Conservation (phyloP, 2,329 filamentous ascomycete species). For the Trichophaea hybrida region DNA sequence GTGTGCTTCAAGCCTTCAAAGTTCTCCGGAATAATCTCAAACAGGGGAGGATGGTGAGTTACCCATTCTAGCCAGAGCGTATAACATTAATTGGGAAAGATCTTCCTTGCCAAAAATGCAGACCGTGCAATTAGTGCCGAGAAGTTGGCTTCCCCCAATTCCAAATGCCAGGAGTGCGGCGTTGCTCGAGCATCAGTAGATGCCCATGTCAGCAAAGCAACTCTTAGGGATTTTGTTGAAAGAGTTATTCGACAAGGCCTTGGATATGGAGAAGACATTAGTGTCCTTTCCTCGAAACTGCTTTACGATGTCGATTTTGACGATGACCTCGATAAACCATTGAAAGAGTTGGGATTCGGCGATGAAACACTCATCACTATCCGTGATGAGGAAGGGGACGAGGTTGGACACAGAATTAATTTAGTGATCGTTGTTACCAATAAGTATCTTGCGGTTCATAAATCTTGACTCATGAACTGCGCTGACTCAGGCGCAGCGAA, state of each 20-base stretch:
- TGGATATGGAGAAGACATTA: constrained; percentile 68
- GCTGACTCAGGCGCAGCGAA: background rate
- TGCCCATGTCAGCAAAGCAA: constrained; percentile 57
- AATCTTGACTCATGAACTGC: constrained; percentile 27
- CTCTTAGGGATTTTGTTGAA: constrained; percentile 64
- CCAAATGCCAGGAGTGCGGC: constrained; percentile 69
- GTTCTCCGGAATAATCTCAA: constrained; percentile 59
- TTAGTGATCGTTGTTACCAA: constrained; percentile 57
- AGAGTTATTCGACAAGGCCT: constrained; percentile 55
- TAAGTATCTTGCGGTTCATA: constrained; percentile 35
- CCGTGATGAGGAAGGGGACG: constrained; percentile 44
- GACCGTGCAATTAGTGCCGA: constrained; percentile 46
- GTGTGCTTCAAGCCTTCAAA: constrained; percentile 85
- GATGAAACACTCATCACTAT: constrained; percentile 66
- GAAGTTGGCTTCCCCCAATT: constrained; percentile 50
- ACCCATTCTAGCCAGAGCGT: background rate
- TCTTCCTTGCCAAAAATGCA: constrained; percentile 33
- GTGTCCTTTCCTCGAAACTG: constrained; percentile 60
- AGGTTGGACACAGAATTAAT: constrained; percentile 50
- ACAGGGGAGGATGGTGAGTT: constrained; percentile 56
- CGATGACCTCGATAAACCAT: constrained; percentile 66
- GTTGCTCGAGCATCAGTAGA: constrained; percentile 52
- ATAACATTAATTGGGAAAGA: constrained; percentile 4
- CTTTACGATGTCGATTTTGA: constrained; percentile 83
- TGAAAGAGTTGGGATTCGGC: constrained; percentile 61